Percentiles rank a stretch among this genome's conserved stretches.
Evolutionary conservation across 306 rosid genomes (phyloP).

Genomic region (Lotus japonicus): DNA sequence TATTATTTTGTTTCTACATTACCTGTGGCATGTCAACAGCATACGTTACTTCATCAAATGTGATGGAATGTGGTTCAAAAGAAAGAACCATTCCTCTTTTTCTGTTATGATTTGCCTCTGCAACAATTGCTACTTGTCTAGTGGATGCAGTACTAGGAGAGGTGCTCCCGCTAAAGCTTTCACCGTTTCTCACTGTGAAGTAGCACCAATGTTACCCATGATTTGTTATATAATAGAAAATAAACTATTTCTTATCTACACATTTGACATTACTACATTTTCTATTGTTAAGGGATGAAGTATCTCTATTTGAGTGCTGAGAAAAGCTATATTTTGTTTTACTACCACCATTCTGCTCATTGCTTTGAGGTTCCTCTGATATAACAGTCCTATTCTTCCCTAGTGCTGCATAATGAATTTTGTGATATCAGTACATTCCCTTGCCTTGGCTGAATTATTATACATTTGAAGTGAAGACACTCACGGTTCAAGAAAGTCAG

Average conservation of each 20-base stretch:
- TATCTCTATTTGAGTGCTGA: slow-evolving; percentile 33
- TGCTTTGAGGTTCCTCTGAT: slow-evolving; percentile 31
- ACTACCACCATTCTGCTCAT: neutral
- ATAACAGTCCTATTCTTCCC: slow-evolving; percentile 33
- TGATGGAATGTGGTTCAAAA: slow-evolving; percentile 36
- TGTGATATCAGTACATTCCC: neutral
- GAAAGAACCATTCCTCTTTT: slow-evolving; percentile 50
- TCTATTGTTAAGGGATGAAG: slow-evolving; percentile 5
- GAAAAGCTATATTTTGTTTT: slow-evolving; percentile 9
- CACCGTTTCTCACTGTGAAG: slow-evolving; percentile 22
- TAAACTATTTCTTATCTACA: neutral
- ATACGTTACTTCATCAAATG: slow-evolving; percentile 45
- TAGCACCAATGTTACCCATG: slow-evolving; percentile 3
- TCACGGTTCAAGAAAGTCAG: slow-evolving; percentile 50
- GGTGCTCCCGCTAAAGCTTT: neutral
- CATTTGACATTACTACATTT: neutral
- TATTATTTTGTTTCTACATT: slow-evolving; percentile 10
- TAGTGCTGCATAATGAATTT: slow-evolving; percentile 32
- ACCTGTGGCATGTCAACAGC: slow-evolving; percentile 43
- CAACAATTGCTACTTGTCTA: neutral
- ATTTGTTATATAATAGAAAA: neutral
- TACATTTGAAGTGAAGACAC: slow-evolving; percentile 24
- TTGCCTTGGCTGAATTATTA: neutral
- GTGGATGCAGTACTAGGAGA: neutral
- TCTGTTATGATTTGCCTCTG: slow-evolving; percentile 12